Percentiles rank a stretch among this genome's conserved stretches.
phyloP scores from a whole-genome alignment of 148 eudicot genomes.

The Nepenthes gracilis region DNA sequence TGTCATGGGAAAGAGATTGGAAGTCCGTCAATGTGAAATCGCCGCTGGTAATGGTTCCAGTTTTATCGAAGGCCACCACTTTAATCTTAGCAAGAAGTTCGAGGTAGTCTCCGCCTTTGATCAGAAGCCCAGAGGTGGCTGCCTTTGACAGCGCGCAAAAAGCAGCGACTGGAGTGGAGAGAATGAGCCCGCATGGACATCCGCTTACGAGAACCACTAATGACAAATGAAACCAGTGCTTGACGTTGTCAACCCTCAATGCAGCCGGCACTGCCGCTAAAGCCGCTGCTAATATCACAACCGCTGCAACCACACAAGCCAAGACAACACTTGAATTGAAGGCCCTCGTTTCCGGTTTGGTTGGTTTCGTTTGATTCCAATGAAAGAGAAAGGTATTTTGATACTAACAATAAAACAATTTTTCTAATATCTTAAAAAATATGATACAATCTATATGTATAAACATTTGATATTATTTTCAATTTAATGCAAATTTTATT shows the following conservation, averaged over 20 bases:
- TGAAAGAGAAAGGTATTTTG: too few species aligned
- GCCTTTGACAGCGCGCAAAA: constrained; percentile 90
- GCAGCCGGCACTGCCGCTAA: constrained; percentile 52
- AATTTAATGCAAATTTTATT: too few species aligned
- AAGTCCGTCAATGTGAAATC: constrained; percentile 56
- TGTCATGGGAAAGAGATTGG: constrained; percentile 28
- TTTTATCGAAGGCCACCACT: constrained; percentile 77
- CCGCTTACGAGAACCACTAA: constrained; percentile 83
- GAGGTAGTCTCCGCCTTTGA: constrained; percentile 85
- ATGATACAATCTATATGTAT: too few species aligned
- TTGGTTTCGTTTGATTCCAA: too few species aligned
- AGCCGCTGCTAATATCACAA: constrained; percentile 48
- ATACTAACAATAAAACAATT: too few species aligned
- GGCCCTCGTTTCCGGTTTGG: too few species aligned
- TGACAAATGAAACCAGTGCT: constrained; percentile 59
- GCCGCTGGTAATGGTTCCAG: constrained; percentile 86
- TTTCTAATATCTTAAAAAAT: too few species aligned
- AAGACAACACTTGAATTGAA: not conserved
- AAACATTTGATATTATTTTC: too few species aligned
- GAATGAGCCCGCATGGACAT: constrained; percentile 91
- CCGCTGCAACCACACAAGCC: constrained; percentile 34
- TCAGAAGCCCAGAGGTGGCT: constrained; percentile 63
- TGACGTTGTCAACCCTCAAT: constrained; percentile 34
- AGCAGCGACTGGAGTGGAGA: constrained; percentile 87
- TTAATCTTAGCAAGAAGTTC: constrained; percentile 65